These are phyloP conservation scores for Rhizophlyctis rosea DNA, from an alignment of 192 early-diverging fungal genomes.

Conservation along the genomic window DNA sequence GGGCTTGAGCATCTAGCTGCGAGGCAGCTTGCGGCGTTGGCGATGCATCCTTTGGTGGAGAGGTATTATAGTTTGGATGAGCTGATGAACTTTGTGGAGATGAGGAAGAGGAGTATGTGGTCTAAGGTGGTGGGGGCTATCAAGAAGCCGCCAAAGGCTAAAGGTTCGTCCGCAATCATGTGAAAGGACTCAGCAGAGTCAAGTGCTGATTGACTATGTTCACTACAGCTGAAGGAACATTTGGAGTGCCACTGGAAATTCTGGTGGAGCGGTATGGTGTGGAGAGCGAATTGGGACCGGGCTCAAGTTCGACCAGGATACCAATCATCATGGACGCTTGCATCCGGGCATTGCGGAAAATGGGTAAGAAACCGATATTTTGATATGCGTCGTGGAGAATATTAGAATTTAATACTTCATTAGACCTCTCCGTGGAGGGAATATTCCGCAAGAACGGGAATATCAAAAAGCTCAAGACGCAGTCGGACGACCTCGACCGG, in stretches of 20 bases:
- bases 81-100: conserved; percentile 71
- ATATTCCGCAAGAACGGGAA: conserved; percentile 99
- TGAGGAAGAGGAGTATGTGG: conserved; percentile 79
- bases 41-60: conserved; percentile 68
- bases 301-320: conserved; percentile 66
- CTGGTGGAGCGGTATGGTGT: conserved; percentile 82
- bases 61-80: conserved; percentile 70
- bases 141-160: conserved; percentile 52
- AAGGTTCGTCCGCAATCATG: conserved; percentile 11
- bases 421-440: conserved; percentile 83
- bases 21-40: conserved; percentile 77
- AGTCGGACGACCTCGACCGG: conserved; percentile 81
- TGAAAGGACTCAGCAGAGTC: too few relatives aligned
- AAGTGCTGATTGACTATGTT: too few relatives aligned
- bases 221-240: conserved; percentile 74
- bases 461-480: conserved; percentile 82
- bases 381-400: neutral
- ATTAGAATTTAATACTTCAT: too few relatives aligned
- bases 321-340: conserved; percentile 84
- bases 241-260: conserved; percentile 84
- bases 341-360: conserved; percentile 69
- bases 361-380: conserved; percentile 48
- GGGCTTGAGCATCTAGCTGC: conserved; percentile 82
- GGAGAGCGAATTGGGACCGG: conserved; percentile 69
- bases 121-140: conserved; percentile 45